Conservation (phyloP, 331 rosid genomes). For the Dryas integrifolia region DNA sequence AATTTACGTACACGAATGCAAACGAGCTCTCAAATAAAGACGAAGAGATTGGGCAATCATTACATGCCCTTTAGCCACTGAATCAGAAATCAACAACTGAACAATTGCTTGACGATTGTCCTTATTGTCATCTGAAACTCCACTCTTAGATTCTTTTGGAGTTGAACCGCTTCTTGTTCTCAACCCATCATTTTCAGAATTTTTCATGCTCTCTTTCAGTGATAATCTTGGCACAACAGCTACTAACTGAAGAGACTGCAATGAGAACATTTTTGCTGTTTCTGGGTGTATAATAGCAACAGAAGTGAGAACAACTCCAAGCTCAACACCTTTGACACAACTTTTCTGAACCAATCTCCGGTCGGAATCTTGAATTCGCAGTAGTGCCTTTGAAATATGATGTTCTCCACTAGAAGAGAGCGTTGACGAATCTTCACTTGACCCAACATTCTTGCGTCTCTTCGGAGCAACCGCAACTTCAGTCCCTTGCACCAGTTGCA, state of each 20-base stretch:
- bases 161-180: conserved; percentile 48
- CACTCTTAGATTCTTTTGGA: conserved; percentile 41
- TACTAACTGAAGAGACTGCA: conserved; percentile 60
- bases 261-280: conserved; percentile 64
- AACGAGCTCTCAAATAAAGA: conserved; percentile 63
- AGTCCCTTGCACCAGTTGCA: conserved; percentile 82
- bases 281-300: conserved; percentile 83
- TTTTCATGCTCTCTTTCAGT: conserved; percentile 43
- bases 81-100: conserved; percentile 62
- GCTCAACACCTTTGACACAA: conserved; percentile 46
- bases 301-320: conserved; percentile 69
- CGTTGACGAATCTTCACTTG: conserved; percentile 33
- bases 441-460: conserved; percentile 51
- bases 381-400: conserved; percentile 49
- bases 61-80: conserved; percentile 84
- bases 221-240: conserved; percentile 56
- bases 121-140: conserved; percentile 42
- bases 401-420: conserved; percentile 34
- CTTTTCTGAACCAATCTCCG: conserved; percentile 46
- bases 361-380: conserved; percentile 71
- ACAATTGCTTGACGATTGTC: conserved; percentile 52
- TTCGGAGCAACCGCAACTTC: conserved; percentile 92
- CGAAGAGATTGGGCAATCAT: conserved; percentile 81
- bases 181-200: conserved; percentile 42
- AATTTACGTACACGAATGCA: conserved; percentile 80